Evolutionary conservation across 202 grass and related monocot genomes (phyloP).

Genomic region (Tripidium arundinaceum): DNA sequence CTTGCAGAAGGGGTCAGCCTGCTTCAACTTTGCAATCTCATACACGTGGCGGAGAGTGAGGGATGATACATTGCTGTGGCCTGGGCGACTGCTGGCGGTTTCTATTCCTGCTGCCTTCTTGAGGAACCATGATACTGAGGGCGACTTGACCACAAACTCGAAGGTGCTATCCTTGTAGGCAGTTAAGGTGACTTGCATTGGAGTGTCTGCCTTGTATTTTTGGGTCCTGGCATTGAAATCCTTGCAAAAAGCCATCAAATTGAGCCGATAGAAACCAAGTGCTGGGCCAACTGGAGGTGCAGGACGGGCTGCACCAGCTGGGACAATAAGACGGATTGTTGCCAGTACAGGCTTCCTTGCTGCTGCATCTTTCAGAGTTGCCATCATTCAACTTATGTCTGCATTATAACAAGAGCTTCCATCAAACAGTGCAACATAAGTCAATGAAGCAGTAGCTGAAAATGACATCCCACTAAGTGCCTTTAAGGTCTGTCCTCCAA

Average conservation of each 20-base stretch:
- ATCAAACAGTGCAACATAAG: background rate
- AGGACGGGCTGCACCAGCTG: slow-evolving; percentile 66
- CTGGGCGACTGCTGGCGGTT: slow-evolving; percentile 55
- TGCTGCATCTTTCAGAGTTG: slow-evolving; percentile 67
- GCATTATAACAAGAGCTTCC: slow-evolving; percentile 7
- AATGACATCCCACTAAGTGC: background rate
- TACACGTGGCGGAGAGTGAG: slow-evolving; percentile 71
- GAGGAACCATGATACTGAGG: slow-evolving; percentile 78
- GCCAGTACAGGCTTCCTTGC: slow-evolving; percentile 57
- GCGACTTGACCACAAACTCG: slow-evolving; percentile 83
- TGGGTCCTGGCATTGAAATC: slow-evolving; percentile 95
- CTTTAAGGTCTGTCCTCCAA: background rate
- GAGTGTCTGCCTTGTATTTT: slow-evolving; percentile 89
- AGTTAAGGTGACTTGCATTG: slow-evolving; percentile 79
- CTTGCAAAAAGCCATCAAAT: slow-evolving; percentile 95
- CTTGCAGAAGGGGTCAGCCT: slow-evolving; percentile 67
- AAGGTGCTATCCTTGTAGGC: slow-evolving; percentile 89
- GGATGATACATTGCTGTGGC: slow-evolving; percentile 50
- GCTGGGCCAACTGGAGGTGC: slow-evolving; percentile 78
- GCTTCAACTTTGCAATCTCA: slow-evolving; percentile 88
- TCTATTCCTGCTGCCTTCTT: slow-evolving; percentile 79
- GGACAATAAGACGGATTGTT: slow-evolving; percentile 67
- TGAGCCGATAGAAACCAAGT: slow-evolving; percentile 75
- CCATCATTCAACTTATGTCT: slow-evolving; percentile 43
- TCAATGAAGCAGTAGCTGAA: slow-evolving; percentile 1